Conservation (phyloP, 2,329 filamentous ascomycete genomes). For the Aspergillus ochraceoroseus region DNA sequence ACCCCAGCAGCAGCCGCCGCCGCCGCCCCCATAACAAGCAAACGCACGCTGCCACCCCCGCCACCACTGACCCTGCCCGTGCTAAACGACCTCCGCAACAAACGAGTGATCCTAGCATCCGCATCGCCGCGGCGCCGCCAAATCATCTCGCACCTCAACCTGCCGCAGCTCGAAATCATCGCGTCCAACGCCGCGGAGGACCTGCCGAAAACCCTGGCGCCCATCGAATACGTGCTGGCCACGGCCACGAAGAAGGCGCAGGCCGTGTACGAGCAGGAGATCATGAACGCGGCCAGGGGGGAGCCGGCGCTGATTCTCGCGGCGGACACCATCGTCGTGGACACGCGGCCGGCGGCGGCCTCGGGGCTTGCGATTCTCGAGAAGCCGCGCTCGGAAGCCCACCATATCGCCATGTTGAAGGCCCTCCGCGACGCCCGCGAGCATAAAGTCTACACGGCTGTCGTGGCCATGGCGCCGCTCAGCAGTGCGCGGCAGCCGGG, state of each 20-base stretch:
- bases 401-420: slow-evolving; percentile 80
- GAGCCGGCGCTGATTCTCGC: slow-evolving; percentile 84
- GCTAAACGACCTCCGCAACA: slow-evolving; percentile 67
- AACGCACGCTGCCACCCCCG: slow-evolving; percentile 34
- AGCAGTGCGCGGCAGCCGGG: slow-evolving; percentile 77
- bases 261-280: slow-evolving; percentile 61
- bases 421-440: slow-evolving; percentile 68
- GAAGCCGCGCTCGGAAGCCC: slow-evolving; percentile 76
- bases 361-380: slow-evolving; percentile 77
- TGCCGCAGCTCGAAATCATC: slow-evolving; percentile 74
- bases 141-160: slow-evolving; percentile 72
- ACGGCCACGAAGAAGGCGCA: slow-evolving; percentile 82
- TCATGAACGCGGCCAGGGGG: slow-evolving; percentile 51
- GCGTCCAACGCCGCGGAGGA: slow-evolving; percentile 82
- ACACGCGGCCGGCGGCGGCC: too few species aligned
- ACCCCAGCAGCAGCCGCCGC: slow-evolving; percentile 13
- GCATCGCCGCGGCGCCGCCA: slow-evolving; percentile 79
- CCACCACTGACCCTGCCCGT: slow-evolving; percentile 73
- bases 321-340: slow-evolving; percentile 83
- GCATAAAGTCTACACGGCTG: slow-evolving; percentile 81
- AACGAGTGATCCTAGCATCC: slow-evolving; percentile 83
- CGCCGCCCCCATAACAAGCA: slow-evolving; percentile 13
- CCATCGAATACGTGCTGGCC: slow-evolving; percentile 84
- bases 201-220: slow-evolving; percentile 71
- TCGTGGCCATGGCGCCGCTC: slow-evolving; percentile 76